phyloP scores from a whole-genome alignment of 2,329 filamentous ascomycete genomes.

The Aureobasidium sp. region DNA sequence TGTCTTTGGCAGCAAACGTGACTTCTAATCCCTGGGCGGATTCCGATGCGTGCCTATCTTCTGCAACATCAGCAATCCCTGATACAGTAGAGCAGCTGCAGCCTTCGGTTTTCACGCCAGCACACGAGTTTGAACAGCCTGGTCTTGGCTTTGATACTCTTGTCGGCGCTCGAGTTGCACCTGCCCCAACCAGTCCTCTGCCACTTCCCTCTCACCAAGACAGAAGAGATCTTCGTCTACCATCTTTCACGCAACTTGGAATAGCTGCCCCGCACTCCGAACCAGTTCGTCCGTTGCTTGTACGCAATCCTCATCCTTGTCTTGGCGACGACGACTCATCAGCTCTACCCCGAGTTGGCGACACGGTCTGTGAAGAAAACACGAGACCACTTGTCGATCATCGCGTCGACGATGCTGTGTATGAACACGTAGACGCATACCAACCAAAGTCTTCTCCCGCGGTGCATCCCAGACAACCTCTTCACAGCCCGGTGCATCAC shows the following conservation, averaged over 20 bases:
- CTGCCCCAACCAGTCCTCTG: slow-evolving; percentile 1
- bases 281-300: slow-evolving; percentile 18
- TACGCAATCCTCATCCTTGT: slow-evolving; percentile 6
- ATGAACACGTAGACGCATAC: background rate
- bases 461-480: slow-evolving; percentile 14
- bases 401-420: slow-evolving; percentile 12
- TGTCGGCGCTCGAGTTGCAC: slow-evolving; percentile 13
- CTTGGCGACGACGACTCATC: slow-evolving; percentile 6
- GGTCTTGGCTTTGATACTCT: slow-evolving; percentile 10
- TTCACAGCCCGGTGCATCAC: slow-evolving; percentile 23
- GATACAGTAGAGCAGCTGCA: background rate
- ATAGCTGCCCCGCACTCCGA: slow-evolving; percentile 41
- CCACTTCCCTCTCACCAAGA: slow-evolving; percentile 17
- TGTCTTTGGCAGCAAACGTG: slow-evolving; percentile 4
- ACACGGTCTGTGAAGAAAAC: background rate
- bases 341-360: background rate
- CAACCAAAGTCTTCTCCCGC: background rate
- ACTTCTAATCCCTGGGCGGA: background rate
- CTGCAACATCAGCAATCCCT: background rate
- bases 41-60: slow-evolving; percentile 2
- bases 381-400: slow-evolving; percentile 12
- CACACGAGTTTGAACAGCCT: slow-evolving; percentile 1
- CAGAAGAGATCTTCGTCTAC: slow-evolving; percentile 39
- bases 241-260: slow-evolving; percentile 45
- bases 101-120: background rate